Evolutionary conservation across 202 grass and related monocot species (phyloP).

Genomic region (Carex sylvatica): DNA sequence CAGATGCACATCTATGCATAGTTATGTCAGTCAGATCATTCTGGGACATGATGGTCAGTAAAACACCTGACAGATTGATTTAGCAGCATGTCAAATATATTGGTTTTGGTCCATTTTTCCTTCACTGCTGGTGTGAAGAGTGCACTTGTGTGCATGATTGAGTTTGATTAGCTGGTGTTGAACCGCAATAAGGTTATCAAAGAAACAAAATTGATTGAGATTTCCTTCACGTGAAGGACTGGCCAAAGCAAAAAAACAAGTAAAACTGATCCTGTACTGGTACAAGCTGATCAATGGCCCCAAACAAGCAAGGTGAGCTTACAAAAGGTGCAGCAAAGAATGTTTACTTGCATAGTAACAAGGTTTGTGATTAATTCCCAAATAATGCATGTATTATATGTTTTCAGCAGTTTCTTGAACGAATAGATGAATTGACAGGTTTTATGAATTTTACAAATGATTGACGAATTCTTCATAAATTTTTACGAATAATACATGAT

Average conservation of each 20-base stretch:
- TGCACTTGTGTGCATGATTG: background rate
- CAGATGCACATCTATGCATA: constrained; percentile 1
- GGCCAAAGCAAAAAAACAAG: background rate
- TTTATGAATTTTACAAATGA: background rate
- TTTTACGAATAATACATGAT: background rate
- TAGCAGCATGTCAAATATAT: background rate
- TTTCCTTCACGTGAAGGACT: background rate
- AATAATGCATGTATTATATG: background rate
- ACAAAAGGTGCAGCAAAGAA: background rate
- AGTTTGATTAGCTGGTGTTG: background rate
- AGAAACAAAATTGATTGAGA: too few relatives aligned
- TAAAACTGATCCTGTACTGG: background rate
- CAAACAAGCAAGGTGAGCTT: background rate
- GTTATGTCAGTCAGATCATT: background rate
- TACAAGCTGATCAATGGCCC: background rate
- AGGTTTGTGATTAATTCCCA: background rate
- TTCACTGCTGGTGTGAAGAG: background rate
- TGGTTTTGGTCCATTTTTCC: background rate
- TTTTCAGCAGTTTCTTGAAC: background rate
- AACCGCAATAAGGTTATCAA: background rate
- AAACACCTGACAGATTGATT: background rate
- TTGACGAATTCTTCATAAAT: background rate
- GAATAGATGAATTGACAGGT: background rate
- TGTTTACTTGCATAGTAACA: background rate
- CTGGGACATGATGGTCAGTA: constrained; percentile 1